Conservation (phyloP, 2,329 filamentous ascomycete species). For the Nigrospora osmanthi region DNA sequence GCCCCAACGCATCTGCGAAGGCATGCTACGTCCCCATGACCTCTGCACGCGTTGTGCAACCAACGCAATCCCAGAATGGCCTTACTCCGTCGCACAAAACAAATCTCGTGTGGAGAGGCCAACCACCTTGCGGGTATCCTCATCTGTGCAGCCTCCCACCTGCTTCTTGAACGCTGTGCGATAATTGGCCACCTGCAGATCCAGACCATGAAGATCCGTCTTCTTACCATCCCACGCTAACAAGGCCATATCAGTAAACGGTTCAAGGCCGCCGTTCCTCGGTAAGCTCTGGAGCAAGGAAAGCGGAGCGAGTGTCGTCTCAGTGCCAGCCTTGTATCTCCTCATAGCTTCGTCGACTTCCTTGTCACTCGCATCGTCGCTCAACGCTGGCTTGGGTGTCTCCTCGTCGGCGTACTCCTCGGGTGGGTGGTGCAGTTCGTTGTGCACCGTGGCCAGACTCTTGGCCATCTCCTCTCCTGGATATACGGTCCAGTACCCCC, state of each 20-base stretch:
- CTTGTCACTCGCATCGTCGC: constrained; percentile 16
- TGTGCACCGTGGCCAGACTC: constrained; percentile 66
- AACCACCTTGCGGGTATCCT: constrained; percentile 16
- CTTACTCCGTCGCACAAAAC: constrained; percentile 49
- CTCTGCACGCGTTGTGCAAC: not conserved
- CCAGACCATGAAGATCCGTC: constrained; percentile 30
- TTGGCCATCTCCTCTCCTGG: constrained; percentile 50
- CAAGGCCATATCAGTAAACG: constrained; percentile 44
- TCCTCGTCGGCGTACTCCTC: constrained; percentile 50
- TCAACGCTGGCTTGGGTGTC: constrained; percentile 10
- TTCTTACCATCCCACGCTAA: constrained; percentile 56
- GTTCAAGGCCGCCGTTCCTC: constrained; percentile 31
- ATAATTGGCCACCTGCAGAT: constrained; percentile 41
- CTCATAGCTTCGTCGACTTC: constrained; percentile 16
- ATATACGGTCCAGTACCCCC: constrained; percentile 75
- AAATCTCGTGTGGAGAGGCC: constrained; percentile 47
- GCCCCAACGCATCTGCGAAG: no score
- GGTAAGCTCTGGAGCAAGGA: constrained; percentile 44
- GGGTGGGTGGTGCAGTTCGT: constrained; percentile 63
- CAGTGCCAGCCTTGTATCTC: constrained; percentile 13
- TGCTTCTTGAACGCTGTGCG: constrained; percentile 49
- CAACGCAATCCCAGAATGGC: not conserved
- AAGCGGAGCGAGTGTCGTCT: constrained; percentile 32
- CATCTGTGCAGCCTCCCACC: constrained; percentile 57
- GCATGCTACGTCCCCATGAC: no score